Evolutionary conservation across 495 filamentous ascomycete genomes (phyloP), one percentile per base, ranked within the genome.

Genomic region (Paragyromitra xinjiangensis): DNA sequence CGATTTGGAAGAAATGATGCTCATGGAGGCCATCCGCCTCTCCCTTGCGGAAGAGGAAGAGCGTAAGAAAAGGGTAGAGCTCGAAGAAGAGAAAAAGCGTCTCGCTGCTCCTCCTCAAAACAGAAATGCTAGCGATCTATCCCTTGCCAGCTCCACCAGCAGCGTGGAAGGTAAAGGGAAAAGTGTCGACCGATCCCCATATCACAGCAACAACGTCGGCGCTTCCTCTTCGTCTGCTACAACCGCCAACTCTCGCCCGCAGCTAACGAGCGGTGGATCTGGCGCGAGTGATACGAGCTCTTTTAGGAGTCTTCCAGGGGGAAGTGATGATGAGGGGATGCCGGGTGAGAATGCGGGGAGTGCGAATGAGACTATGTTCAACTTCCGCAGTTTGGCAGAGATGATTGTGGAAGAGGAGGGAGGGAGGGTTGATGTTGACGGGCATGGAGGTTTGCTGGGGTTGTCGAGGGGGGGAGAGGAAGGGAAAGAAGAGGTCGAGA

Each of bases 1-100:
- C 56, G 95, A 98, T 79, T 85, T 98, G 11, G 95, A 99, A 82
- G 95, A 97, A 61, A 93, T 98, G 86, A 99, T 99, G 95, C 93
- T 98, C 88, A 92, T 94, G 87, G 95, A 98, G 82, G 95, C 95
- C 1, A 95, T 99, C 66, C 87, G 95, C 40, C 84, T 97, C 59
- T 96, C 93, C 63, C 85, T 98, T 34, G 94, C 91, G 7, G 91
- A 92, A 40, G 95, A 99, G 80, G 95, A 99, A 80, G 94, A 98
- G 56, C 89, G 94, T 61, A 90, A 91, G 75, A 91, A 87, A 62
- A 92, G 91, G 79, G 91, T 91, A 40, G 93, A 95, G 63, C 94
- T 95, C 80, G 92, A 94, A 78, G 87, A 87, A 3, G 87, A 86
- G 64, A 97, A 97, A 81, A 92, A 93, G 45, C 73, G 64, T 70